Evolutionary conservation across 2,329 filamentous ascomycete genomes (phyloP).

Genomic region (Curvularia sp.): DNA sequence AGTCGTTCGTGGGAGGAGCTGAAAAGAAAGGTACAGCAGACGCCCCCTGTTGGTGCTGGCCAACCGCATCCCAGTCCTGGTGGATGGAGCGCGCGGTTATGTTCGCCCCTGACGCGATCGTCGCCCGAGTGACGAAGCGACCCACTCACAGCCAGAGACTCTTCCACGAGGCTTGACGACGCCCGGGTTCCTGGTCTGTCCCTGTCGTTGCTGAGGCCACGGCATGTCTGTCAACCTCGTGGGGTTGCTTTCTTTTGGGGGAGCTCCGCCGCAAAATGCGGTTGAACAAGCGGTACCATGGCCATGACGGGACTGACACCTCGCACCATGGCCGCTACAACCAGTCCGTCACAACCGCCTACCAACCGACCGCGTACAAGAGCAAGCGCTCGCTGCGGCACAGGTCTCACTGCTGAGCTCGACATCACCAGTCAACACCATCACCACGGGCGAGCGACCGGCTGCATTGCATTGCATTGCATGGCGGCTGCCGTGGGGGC

Average conservation of each 20-base stretch:
- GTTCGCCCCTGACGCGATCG: constrained; percentile 20
- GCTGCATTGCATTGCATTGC: constrained; percentile 1
- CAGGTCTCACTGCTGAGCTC: constrained; percentile 20
- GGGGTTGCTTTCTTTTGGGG: background rate
- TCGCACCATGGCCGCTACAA: background rate
- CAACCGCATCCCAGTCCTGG: constrained; percentile 23
- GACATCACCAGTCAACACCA: constrained; percentile 10
- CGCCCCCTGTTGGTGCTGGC: constrained; percentile 22
- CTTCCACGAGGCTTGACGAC: constrained; percentile 19
- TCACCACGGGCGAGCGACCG: constrained; percentile 7
- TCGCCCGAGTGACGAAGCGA: constrained; percentile 14
- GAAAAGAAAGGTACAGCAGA: constrained; percentile 7
- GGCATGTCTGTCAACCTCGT: background rate
- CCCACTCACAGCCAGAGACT: constrained; percentile 17
- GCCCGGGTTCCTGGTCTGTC: constrained; percentile 8
- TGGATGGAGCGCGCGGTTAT: constrained; percentile 34
- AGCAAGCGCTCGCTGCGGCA: constrained; percentile 30
- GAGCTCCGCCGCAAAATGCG: background rate
- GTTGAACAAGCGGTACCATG: background rate
- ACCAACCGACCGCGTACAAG: constrained; percentile 19
- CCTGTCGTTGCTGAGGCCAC: background rate
- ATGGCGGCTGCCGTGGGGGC: constrained; percentile 13
- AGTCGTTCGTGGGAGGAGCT: constrained; percentile 22
- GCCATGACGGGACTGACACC: constrained; percentile 7
- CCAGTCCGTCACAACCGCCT: too few relatives aligned